Conservation (phyloP, 257 asterid genomes). For the Cynanchum wilfordii region DNA sequence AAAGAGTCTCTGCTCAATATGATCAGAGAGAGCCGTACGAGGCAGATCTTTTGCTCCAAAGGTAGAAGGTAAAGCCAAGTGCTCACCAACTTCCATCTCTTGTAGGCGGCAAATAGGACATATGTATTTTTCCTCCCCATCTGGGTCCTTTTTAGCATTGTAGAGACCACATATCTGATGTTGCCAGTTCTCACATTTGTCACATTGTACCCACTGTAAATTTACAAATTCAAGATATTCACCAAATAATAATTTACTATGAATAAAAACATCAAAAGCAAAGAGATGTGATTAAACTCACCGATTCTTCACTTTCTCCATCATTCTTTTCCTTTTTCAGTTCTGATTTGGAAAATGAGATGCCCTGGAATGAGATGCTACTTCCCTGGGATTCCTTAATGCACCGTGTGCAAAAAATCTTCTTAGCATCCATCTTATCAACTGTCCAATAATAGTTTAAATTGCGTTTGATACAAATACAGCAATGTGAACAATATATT, state of each 20-base stretch:
- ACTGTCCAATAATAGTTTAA: conserved; percentile 34
- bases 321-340: conserved; percentile 41
- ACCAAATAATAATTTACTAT: conserved; percentile 6
- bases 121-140: conserved; percentile 40
- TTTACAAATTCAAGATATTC: conserved; percentile 15
- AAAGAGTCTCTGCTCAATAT: conserved; percentile 57
- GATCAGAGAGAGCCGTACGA: conserved; percentile 61
- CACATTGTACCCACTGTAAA: conserved; percentile 74
- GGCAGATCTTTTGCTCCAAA: conserved; percentile 60
- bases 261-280: conserved; percentile 11
- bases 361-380: conserved; percentile 39
- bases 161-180: conserved; percentile 76
- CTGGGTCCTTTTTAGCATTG: conserved; percentile 43
- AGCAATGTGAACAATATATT: conserved; percentile 46
- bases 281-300: conserved; percentile 27
- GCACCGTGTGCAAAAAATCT: conserved; percentile 47
- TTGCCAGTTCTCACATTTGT: conserved; percentile 62
- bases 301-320: conserved; percentile 42
- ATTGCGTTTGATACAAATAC: conserved; percentile 35
- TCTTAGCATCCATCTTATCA: conserved; percentile 29
- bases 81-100: conserved; percentile 35
- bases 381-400: conserved; percentile 39
- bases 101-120: conserved; percentile 58
- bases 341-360: conserved; percentile 38
- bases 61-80: conserved; percentile 27